Conservation (phyloP, 1,284 basidiomycete species). For the Rugiboletus extremiorientalis region DNA sequence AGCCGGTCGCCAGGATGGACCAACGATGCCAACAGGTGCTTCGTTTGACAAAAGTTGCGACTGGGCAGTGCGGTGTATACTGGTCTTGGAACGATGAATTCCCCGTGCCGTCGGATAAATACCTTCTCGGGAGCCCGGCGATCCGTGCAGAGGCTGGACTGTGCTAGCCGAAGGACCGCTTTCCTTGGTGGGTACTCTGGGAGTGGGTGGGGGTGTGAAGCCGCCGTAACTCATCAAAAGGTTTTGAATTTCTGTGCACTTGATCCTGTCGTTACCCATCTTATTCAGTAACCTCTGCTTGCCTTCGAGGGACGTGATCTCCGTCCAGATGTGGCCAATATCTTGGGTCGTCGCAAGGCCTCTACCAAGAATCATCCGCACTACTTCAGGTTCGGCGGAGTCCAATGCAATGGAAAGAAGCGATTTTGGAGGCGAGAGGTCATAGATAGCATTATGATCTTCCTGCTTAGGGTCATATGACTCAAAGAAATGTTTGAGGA, state of each 20-base stretch:
- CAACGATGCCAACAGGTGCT: background rate
- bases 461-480: conserved; percentile 48
- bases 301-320: conserved; percentile 41
- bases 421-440: conserved; percentile 38
- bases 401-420: conserved; percentile 57
- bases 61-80: background rate
- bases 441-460: conserved; percentile 51
- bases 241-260: conserved; percentile 51
- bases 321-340: conserved; percentile 50
- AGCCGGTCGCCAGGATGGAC: conserved; percentile 6
- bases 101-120: conserved; percentile 9
- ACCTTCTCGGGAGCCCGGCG: background rate
- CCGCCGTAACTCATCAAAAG: conserved; percentile 55
- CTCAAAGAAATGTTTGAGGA: conserved; percentile 59
- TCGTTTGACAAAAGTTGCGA: background rate
- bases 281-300: conserved; percentile 32
- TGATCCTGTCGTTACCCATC: conserved; percentile 31
- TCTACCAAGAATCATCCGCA: conserved; percentile 61
- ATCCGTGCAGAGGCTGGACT: background rate
- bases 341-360: conserved; percentile 49
- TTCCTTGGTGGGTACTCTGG: conserved; percentile 27
- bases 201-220: conserved; percentile 47
- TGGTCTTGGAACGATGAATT: conserved; percentile 6
- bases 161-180: conserved; percentile 4
- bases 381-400: conserved; percentile 57